phyloP scores from a whole-genome alignment of 176 grass and related monocot genomes.

The Poa pratensis region DNA sequence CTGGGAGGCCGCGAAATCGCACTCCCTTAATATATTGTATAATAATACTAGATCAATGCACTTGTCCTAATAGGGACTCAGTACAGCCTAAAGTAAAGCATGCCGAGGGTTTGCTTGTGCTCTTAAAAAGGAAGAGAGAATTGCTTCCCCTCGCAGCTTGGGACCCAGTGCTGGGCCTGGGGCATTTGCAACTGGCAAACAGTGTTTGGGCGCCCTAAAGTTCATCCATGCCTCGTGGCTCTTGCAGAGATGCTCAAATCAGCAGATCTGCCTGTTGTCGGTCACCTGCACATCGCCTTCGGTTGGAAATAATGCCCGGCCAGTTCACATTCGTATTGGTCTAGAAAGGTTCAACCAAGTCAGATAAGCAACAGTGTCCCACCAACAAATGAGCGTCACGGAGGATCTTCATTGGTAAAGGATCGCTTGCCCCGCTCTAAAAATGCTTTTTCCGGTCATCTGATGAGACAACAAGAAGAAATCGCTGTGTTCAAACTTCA shows the following conservation, averaged over 20 bases:
- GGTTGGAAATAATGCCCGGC: neutral
- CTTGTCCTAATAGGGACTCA: neutral
- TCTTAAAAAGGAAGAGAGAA: conserved; percentile 23
- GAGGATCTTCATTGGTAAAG: conserved; percentile 9
- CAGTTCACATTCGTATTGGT: neutral
- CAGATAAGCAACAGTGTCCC: conserved; percentile 27
- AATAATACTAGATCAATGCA: neutral
- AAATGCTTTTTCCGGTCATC: conserved; percentile 18
- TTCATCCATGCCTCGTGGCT: neutral
- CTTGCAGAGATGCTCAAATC: neutral
- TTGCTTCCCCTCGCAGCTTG: conserved; percentile 9
- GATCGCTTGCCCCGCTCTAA: neutral
- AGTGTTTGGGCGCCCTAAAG: neutral
- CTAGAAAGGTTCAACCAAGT: neutral
- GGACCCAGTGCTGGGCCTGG: neutral
- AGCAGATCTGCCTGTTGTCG: conserved; percentile 19
- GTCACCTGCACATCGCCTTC: conserved; percentile 33
- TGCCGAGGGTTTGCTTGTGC: conserved; percentile 3
- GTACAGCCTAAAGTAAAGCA: conserved; percentile 12
- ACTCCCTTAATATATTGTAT: no score
- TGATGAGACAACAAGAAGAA: neutral
- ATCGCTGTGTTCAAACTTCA: neutral
- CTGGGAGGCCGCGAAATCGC: no score
- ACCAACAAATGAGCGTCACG: conserved; percentile 31
- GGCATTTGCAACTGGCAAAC: neutral